Percentiles rank a stretch among this genome's conserved stretches.
phyloP scores from a whole-genome alignment of 768 basidiomycete species.

The Suillus weaverae region DNA sequence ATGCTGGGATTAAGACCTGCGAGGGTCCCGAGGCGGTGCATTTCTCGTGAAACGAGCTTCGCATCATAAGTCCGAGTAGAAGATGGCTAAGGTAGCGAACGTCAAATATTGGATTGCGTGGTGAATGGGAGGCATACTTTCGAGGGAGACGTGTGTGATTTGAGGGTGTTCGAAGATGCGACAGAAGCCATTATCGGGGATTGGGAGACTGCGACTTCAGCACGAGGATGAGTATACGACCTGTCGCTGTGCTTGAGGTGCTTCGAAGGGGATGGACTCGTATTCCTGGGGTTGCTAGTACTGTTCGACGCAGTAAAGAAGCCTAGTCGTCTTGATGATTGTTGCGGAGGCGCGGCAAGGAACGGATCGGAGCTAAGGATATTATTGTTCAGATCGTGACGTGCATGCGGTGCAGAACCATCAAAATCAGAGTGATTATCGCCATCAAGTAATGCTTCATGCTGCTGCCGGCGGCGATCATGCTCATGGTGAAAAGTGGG shows the following conservation, averaged over 20 bases:
- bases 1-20: slow-evolving; percentile 51
- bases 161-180: slow-evolving; percentile 25
- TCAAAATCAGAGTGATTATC: slow-evolving; percentile 17
- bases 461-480: slow-evolving; percentile 8
- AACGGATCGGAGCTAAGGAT: slow-evolving; percentile 16
- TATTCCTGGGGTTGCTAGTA: slow-evolving; percentile 37
- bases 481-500: slow-evolving; percentile 14
- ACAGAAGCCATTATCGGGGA: slow-evolving; percentile 27
- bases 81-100: slow-evolving; percentile 38
- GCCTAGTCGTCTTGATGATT: slow-evolving; percentile 31
- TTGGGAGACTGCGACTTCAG: slow-evolving; percentile 32
- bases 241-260: slow-evolving; percentile 35
- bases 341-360: slow-evolving; percentile 25
- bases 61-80: slow-evolving; percentile 77
- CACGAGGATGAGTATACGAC: slow-evolving; percentile 40
- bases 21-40: slow-evolving; percentile 77
- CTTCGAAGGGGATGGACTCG: slow-evolving; percentile 25
- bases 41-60: slow-evolving; percentile 79
- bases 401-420: slow-evolving; percentile 9
- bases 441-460: slow-evolving; percentile 14
- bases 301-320: slow-evolving; percentile 37
- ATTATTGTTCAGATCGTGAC: slow-evolving; percentile 13
- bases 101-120: slow-evolving; percentile 10
- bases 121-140: slow-evolving; percentile 25
- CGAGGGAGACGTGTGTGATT: slow-evolving; percentile 35